Percentiles rank a stretch among this genome's conserved stretches.
These are phyloP conservation scores for Aeschynomene evenia DNA, from an alignment of 306 rosid species.

Conservation along the genomic window DNA sequence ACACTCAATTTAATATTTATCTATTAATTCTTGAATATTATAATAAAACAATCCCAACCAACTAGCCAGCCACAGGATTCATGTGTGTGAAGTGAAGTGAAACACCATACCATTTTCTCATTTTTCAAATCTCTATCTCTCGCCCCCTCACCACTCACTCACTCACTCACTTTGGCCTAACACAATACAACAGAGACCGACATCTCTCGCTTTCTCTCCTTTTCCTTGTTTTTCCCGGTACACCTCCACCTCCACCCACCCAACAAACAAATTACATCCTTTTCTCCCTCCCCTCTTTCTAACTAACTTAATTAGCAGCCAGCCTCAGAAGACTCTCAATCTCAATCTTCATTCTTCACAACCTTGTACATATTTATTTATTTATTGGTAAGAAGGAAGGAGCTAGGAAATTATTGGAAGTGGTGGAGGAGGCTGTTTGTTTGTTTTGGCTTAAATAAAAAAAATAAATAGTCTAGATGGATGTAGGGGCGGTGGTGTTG, in stretches of 20 bases:
- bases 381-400: background rate
- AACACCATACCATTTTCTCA: background rate
- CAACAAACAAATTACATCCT: constrained; percentile 8
- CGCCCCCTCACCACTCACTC: background rate
- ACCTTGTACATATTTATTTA: too few species aligned
- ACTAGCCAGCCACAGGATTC: background rate
- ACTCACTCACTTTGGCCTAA: constrained; percentile 1
- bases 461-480: constrained; percentile 37
- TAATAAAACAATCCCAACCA: background rate
- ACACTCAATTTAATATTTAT: too few species aligned
- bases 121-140: constrained; percentile 1
- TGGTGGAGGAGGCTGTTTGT: background rate
- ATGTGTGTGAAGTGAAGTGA: constrained; percentile 6
- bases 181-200: constrained; percentile 28
- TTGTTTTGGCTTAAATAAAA: too few species aligned
- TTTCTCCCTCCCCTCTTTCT: background rate
- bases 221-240: background rate
- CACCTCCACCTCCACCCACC: background rate
- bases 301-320: background rate
- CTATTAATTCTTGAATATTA: background rate
- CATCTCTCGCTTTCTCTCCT: constrained; percentile 26
- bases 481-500: constrained; percentile 39
- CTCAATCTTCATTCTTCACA: background rate
- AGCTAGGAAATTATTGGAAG: background rate
- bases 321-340: too few species aligned